Conservation (phyloP, 1,139 yeast species). For the Zygosaccharomyces sapae region DNA sequence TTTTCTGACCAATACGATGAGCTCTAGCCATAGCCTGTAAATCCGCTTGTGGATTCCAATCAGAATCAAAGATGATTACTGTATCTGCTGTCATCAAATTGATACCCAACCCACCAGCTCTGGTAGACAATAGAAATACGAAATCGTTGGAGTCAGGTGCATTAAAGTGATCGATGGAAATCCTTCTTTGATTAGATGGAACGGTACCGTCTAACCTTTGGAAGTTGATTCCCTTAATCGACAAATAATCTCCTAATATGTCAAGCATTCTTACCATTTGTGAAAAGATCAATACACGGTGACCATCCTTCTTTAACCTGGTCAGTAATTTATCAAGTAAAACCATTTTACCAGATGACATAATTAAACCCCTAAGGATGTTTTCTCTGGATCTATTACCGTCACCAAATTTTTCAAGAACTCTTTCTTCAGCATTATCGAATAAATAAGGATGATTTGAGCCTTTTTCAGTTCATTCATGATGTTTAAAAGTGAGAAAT, state of each 20-base stretch:
- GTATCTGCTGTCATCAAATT: conserved; percentile 99
- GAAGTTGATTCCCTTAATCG: conserved; percentile 83
- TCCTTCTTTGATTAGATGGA: conserved; percentile 88
- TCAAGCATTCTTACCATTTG: conserved; percentile 98
- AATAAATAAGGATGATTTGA: conserved; percentile 95
- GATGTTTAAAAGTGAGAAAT: conserved; percentile 78
- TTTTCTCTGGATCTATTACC: conserved; percentile 66
- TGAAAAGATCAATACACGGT: conserved; percentile 87
- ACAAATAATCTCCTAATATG: conserved; percentile 87
- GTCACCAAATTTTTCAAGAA: conserved; percentile 59
- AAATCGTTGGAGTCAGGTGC: conserved; percentile 92
- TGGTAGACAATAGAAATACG: conserved; percentile 82
- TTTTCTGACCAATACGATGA: conserved; percentile 98
- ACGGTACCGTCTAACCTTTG: conserved; percentile 97
- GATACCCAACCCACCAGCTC: conserved; percentile 99
- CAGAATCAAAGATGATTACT: conserved; percentile 94
- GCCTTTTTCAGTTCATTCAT: conserved; percentile 94
- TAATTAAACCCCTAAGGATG: conserved; percentile 80
- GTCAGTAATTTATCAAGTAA: conserved; percentile 82
- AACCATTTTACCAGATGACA: conserved; percentile 99
- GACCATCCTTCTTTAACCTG: conserved; percentile 86
- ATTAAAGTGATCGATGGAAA: conserved; percentile 94
- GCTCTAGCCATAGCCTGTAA: conserved; percentile 99
- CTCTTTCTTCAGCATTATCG: conserved; percentile 88
- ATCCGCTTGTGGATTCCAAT: conserved; percentile 99